Percentiles rank a stretch among this genome's conserved stretches.
These are phyloP conservation scores for Coemansia sp. DNA, from an alignment of 371 early-diverging fungal genomes.

Conservation along the genomic window DNA sequence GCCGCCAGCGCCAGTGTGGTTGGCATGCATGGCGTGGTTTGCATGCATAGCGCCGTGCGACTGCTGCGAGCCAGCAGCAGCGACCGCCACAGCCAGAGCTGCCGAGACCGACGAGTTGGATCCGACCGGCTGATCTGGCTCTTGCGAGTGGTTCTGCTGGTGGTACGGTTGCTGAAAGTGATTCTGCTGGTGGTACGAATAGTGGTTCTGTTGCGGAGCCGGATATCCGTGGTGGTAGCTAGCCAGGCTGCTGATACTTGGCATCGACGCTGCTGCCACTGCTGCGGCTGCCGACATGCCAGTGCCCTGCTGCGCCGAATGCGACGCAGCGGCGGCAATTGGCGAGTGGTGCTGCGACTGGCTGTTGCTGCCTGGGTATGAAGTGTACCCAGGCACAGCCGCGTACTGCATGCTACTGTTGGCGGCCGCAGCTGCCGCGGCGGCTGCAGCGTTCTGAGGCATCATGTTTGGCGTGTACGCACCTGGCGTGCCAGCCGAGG, in stretches of 20 bases:
- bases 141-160: slow-evolving; percentile 31
- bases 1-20: neutral
- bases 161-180: slow-evolving; percentile 26
- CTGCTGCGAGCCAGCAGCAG: slow-evolving; percentile 24
- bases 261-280: slow-evolving; percentile 32
- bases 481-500: slow-evolving; percentile 19
- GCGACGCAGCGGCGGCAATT: slow-evolving; percentile 26
- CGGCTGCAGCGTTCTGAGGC: slow-evolving; percentile 21
- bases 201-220: slow-evolving; percentile 23
- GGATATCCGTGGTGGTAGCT: slow-evolving; percentile 44
- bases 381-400: slow-evolving; percentile 38
- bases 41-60: slow-evolving; percentile 7
- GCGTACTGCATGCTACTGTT: slow-evolving; percentile 27
- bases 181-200: slow-evolving; percentile 26
- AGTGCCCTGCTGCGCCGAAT: slow-evolving; percentile 27
- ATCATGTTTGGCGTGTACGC: slow-evolving; percentile 22
- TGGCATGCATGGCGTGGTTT: slow-evolving; percentile 4
- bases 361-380: slow-evolving; percentile 43
- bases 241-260: slow-evolving; percentile 36
- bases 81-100: slow-evolving; percentile 35
- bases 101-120: slow-evolving; percentile 27
- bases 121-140: slow-evolving; percentile 17
- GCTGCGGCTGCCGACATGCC: slow-evolving; percentile 25
- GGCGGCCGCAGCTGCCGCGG: slow-evolving; percentile 13
- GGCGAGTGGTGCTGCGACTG: slow-evolving; percentile 52